Conservation (phyloP, 164 flowering plant species). For the Nymphaea colorata region DNA sequence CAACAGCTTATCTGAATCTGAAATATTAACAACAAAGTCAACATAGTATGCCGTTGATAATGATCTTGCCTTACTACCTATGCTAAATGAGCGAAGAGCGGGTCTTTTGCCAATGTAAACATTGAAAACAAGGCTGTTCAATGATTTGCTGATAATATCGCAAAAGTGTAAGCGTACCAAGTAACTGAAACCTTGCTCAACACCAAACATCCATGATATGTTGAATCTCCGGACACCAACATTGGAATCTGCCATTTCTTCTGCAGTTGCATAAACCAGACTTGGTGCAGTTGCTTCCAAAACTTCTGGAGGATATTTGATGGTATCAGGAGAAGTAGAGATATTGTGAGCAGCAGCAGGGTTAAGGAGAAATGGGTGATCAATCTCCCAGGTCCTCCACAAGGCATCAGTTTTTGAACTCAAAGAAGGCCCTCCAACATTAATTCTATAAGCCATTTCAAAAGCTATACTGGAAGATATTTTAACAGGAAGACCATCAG, state of each 20-base stretch:
- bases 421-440: conserved; percentile 38
- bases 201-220: conserved; percentile 35
- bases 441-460: conserved; percentile 31
- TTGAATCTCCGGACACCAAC: conserved; percentile 33
- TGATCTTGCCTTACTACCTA: conserved; percentile 26
- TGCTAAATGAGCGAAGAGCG: conserved; percentile 29
- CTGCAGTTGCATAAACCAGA: conserved; percentile 46
- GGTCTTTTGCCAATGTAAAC: conserved; percentile 31
- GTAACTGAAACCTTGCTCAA: conserved; percentile 30
- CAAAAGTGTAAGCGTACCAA: conserved; percentile 46
- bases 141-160: conserved; percentile 31
- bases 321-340: conserved; percentile 12
- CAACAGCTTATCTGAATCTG: conserved; percentile 12
- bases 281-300: conserved; percentile 34
- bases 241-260: conserved; percentile 47
- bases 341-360: conserved; percentile 24
- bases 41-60: conserved; percentile 28
- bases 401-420: conserved; percentile 28
- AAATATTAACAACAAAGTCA: conserved; percentile 26
- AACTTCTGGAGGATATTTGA: conserved; percentile 29
- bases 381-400: conserved; percentile 35
- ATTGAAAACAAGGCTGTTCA: conserved; percentile 26
- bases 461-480: conserved; percentile 17
- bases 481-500: conserved; percentile 17
- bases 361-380: conserved; percentile 20